A percentile compares a stretch with the other conserved stretches of the same genome.
Evolutionary conservation across 2,329 filamentous ascomycete genomes (phyloP).

Genomic region (Cadophora malorum): DNA sequence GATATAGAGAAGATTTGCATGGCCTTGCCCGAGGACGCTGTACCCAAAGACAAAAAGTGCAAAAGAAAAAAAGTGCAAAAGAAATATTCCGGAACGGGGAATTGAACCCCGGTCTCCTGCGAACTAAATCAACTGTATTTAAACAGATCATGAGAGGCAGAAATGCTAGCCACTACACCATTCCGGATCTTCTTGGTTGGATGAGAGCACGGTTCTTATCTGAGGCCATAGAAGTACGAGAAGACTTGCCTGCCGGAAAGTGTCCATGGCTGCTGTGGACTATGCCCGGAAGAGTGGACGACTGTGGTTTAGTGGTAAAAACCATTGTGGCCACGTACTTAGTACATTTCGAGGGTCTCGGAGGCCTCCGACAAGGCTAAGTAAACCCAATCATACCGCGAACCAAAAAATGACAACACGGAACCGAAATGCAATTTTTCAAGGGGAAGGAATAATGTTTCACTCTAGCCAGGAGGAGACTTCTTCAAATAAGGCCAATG

Average conservation of each 20-base stretch:
- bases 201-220: background rate
- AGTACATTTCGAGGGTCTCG: background rate
- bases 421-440: background rate
- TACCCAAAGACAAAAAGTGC: background rate
- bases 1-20: background rate
- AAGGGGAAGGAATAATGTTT: background rate
- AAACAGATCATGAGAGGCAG: slow-evolving; percentile 16
- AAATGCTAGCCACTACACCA: slow-evolving; percentile 20
- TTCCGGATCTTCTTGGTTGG: slow-evolving; percentile 4
- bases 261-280: background rate
- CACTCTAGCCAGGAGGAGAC: background rate
- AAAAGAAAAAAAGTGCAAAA: background rate
- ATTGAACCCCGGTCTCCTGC: slow-evolving; percentile 21
- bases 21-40: background rate
- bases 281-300: background rate
- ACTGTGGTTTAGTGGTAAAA: slow-evolving; percentile 15
- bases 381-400: background rate
- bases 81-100: slow-evolving; percentile 9
- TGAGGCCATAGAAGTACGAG: background rate
- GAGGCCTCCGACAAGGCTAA: background rate
- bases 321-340: slow-evolving; percentile 7
- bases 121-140: background rate
- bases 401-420: background rate
- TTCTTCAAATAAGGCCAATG: background rate
- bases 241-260: background rate